A percentile compares a stretch with the other conserved stretches of the same genome.
Conservation (phyloP, 2,329 filamentous ascomycete species). For the Botrytis sinoallii region DNA sequence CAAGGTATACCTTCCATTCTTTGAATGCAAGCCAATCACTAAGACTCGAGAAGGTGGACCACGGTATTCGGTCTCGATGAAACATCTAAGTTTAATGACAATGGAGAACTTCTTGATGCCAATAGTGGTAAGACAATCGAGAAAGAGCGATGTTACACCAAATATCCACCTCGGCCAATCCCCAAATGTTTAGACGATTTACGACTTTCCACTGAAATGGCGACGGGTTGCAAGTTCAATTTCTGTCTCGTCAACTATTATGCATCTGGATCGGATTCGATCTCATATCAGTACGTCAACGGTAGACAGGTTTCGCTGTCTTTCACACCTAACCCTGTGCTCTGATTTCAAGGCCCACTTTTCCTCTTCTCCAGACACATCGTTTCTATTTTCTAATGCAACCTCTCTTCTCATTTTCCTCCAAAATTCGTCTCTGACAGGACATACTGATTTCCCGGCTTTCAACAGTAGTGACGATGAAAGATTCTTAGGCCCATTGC, state of each 20-base stretch:
- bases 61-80: constrained; percentile 59
- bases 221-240: constrained; percentile 67
- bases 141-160: constrained; percentile 53
- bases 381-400: background rate
- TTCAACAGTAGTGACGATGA: constrained; percentile 65
- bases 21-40: constrained; percentile 20
- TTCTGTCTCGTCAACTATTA: constrained; percentile 84
- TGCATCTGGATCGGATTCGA: constrained; percentile 71
- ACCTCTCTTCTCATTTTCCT: background rate
- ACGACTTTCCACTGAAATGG: constrained; percentile 59
- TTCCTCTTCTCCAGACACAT: background rate
- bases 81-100: constrained; percentile 57
- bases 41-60: constrained; percentile 57
- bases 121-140: constrained; percentile 42
- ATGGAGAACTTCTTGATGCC: constrained; percentile 44
- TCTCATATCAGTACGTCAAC: constrained; percentile 59
- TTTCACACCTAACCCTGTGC: background rate
- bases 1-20: constrained; percentile 39
- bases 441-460: background rate
- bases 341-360: background rate
- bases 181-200: constrained; percentile 67
- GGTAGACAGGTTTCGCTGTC: background rate
- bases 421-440: background rate
- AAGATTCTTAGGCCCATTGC: constrained; percentile 65
- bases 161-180: constrained; percentile 64